These are phyloP conservation scores for Blastobotrys robertii DNA, from an alignment of 805 yeast species.

Conservation along the genomic window DNA sequence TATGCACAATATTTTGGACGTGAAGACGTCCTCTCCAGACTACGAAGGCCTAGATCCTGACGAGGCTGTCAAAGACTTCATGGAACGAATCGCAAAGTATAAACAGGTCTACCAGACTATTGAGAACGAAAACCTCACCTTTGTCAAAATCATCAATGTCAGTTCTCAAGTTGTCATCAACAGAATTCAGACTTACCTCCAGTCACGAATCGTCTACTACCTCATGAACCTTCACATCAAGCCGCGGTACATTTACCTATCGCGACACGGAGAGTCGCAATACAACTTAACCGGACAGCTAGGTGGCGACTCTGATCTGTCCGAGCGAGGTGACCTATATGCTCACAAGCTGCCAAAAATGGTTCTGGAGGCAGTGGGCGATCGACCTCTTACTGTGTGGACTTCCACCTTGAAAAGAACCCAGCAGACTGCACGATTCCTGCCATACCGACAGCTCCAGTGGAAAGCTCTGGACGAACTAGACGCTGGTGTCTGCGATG, in stretches of 20 bases:
- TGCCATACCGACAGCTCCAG: slow-evolving; percentile 72
- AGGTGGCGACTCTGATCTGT: slow-evolving; percentile 87
- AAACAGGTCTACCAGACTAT: slow-evolving; percentile 70
- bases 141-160: slow-evolving; percentile 79
- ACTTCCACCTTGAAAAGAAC: slow-evolving; percentile 87
- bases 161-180: slow-evolving; percentile 84
- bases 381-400: slow-evolving; percentile 75
- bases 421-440: slow-evolving; percentile 77
- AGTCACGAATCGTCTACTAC: slow-evolving; percentile 87
- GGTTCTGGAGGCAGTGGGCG: slow-evolving; percentile 49
- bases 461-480: slow-evolving; percentile 98
- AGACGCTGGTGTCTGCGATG: slow-evolving; percentile 97
- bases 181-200: slow-evolving; percentile 77
- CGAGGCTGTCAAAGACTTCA: slow-evolving; percentile 61
- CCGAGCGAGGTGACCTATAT: slow-evolving; percentile 76
- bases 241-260: slow-evolving; percentile 86
- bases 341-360: slow-evolving; percentile 73
- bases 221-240: slow-evolving; percentile 92
- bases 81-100: slow-evolving; percentile 63
- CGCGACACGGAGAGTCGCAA: slow-evolving; percentile 92
- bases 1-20: slow-evolving; percentile 72
- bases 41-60: slow-evolving; percentile 61
- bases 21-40: slow-evolving; percentile 80
- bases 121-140: slow-evolving; percentile 58
- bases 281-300: slow-evolving; percentile 89